Conservation (phyloP, 495 filamentous ascomycete species). For the Penicillium subrubescens region DNA sequence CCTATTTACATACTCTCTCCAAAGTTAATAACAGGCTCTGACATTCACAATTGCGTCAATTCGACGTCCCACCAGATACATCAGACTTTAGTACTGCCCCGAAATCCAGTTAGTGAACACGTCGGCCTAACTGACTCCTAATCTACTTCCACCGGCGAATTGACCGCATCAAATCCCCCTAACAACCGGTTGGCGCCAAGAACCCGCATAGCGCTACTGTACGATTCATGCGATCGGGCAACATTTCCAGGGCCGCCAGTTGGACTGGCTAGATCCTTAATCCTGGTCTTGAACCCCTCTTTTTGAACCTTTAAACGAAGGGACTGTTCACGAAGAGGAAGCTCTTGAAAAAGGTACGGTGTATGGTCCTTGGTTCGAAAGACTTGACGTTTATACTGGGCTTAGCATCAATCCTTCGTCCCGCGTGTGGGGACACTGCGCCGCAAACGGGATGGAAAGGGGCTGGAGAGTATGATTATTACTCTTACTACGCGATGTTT, state of each 20-base stretch:
- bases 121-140: not conserved
- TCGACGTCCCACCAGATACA: not conserved
- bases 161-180: not conserved
- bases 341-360: not conserved
- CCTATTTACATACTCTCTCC: not conserved
- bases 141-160: not conserved
- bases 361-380: not conserved
- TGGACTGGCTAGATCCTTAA: constrained; percentile 3
- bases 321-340: not conserved
- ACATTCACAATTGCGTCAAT: not conserved
- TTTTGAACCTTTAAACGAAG: not conserved
- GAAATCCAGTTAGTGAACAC: not conserved
- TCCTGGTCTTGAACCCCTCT: not conserved
- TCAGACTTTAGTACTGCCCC: too few species aligned
- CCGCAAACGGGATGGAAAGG: constrained; percentile 21
- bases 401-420: constrained; percentile 20
- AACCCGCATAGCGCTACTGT: constrained; percentile 12
- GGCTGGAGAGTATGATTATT: not conserved
- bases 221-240: constrained; percentile 18
- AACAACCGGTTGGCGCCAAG: constrained; percentile 13
- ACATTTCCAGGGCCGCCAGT: not conserved
- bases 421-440: constrained; percentile 17
- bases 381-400: not conserved
- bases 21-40: not conserved
- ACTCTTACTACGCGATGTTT: not conserved